Evolutionary conservation across 345 rosid genomes (phyloP).

Genomic region (Gossypium australe): DNA sequence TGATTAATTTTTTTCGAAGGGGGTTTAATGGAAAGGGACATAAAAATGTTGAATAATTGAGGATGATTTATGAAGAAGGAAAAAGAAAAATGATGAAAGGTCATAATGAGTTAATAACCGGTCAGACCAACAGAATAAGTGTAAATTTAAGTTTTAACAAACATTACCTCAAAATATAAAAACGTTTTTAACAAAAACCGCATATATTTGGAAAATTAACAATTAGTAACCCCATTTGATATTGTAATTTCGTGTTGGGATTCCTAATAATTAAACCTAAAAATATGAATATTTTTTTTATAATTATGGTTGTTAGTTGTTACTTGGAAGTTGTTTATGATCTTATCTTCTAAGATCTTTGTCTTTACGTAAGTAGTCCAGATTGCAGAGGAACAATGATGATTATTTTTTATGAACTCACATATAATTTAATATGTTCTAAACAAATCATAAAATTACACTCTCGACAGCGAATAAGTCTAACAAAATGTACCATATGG

Average conservation of each 20-base stretch:
- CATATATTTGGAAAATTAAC: not conserved
- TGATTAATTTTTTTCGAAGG: not conserved
- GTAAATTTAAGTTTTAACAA: not conserved
- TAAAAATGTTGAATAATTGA: not conserved
- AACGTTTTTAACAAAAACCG: not conserved
- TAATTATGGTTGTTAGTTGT: not conserved
- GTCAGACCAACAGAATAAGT: not conserved
- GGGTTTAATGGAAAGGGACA: not conserved
- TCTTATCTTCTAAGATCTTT: not conserved
- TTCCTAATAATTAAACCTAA: not conserved
- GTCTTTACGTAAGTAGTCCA: not conserved
- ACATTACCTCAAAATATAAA: not conserved
- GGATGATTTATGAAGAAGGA: not conserved
- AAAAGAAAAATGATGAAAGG: not conserved
- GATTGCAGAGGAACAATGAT: not conserved
- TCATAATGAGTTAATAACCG: slow-evolving; percentile 12
- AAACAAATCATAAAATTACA: too few species aligned
- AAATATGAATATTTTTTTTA: not conserved
- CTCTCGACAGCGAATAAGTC: too few species aligned
- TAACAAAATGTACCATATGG: too few species aligned
- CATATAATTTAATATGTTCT: too few species aligned
- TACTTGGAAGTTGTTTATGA: not conserved
- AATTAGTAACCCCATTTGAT: not conserved
- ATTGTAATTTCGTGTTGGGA: not conserved
- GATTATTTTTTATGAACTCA: too few species aligned